Conservation (phyloP, 2,329 filamentous ascomycete genomes). For the Xylaria polymorpha region DNA sequence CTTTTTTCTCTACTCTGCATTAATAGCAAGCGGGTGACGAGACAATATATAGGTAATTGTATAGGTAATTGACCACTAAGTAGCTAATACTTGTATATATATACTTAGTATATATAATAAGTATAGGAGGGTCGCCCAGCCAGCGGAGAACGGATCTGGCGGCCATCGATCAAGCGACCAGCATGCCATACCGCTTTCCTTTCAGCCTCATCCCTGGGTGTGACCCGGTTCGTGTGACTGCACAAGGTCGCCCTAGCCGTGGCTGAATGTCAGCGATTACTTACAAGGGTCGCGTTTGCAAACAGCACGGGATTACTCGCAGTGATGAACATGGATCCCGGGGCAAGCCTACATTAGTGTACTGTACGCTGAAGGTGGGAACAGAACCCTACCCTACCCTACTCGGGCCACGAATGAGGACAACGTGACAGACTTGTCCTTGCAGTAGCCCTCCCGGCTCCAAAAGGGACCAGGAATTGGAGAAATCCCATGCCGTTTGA, state of each 20-base stretch:
- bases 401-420: conserved; percentile 25
- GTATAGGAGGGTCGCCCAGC: conserved; percentile 5
- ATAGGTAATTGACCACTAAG: background rate
- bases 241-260: conserved; percentile 15
- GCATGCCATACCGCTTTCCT: conserved; percentile 23
- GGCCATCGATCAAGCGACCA: conserved; percentile 30
- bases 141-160: conserved; percentile 20
- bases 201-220: conserved; percentile 37
- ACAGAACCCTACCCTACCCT: background rate
- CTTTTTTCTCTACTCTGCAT: background rate
- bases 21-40: background rate
- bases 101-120: too few species aligned
- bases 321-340: conserved; percentile 23
- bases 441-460: background rate
- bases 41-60: background rate
- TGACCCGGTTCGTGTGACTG: conserved; percentile 25
- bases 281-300: conserved; percentile 13
- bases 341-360: conserved; percentile 14
- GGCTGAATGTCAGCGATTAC: conserved; percentile 11
- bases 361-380: conserved; percentile 3
- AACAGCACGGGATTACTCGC: conserved; percentile 21
- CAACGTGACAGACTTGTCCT: background rate
- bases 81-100: background rate
- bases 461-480: too few species aligned
- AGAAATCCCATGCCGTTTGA: background rate